These are phyloP conservation scores for Laburnicola sp. DNA, from an alignment of 2,329 filamentous ascomycete species.

Conservation along the genomic window DNA sequence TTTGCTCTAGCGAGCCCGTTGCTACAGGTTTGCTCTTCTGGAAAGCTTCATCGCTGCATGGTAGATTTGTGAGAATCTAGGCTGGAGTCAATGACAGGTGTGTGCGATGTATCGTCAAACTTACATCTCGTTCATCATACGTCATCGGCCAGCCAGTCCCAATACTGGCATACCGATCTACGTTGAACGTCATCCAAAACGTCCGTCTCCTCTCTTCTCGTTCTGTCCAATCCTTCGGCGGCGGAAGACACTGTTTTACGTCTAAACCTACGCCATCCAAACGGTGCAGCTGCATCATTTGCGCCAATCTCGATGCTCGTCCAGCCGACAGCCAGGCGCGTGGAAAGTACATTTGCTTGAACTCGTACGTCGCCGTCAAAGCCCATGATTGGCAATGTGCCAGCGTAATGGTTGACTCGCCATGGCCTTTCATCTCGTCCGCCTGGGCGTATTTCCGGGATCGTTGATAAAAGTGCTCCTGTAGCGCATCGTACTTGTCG, in stretches of 20 bases:
- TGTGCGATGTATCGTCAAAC: slow-evolving; percentile 18
- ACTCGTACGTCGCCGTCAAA: slow-evolving; percentile 81
- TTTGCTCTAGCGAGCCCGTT: slow-evolving; percentile 70
- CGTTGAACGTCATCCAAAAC: slow-evolving; percentile 92
- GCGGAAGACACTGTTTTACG: slow-evolving; percentile 87
- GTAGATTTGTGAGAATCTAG: slow-evolving; percentile 79
- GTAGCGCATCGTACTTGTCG: slow-evolving; percentile 77
- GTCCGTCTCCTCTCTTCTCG: slow-evolving; percentile 86
- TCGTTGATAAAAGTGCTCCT: slow-evolving; percentile 86
- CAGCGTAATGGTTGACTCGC: slow-evolving; percentile 83
- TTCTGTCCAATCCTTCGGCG: slow-evolving; percentile 91
- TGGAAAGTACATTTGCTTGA: slow-evolving; percentile 97
- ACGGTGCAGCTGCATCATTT: slow-evolving; percentile 92
- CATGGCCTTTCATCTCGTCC: slow-evolving; percentile 90
- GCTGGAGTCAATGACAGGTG: slow-evolving; percentile 13
- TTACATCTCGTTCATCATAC: slow-evolving; percentile 82
- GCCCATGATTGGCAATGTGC: slow-evolving; percentile 85
- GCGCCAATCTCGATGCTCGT: slow-evolving; percentile 73
- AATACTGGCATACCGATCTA: slow-evolving; percentile 91
- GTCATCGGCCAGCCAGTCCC: slow-evolving; percentile 97
- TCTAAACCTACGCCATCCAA: slow-evolving; percentile 81
- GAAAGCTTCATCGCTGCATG: slow-evolving; percentile 81
- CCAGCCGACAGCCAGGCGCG: slow-evolving; percentile 93
- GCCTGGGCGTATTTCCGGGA: slow-evolving; percentile 87
- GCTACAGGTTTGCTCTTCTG: slow-evolving; percentile 75